Percentiles rank a stretch among this genome's conserved stretches.
Evolutionary conservation across 495 filamentous ascomycete species (phyloP).

Genomic region (Penicillium salamii): DNA sequence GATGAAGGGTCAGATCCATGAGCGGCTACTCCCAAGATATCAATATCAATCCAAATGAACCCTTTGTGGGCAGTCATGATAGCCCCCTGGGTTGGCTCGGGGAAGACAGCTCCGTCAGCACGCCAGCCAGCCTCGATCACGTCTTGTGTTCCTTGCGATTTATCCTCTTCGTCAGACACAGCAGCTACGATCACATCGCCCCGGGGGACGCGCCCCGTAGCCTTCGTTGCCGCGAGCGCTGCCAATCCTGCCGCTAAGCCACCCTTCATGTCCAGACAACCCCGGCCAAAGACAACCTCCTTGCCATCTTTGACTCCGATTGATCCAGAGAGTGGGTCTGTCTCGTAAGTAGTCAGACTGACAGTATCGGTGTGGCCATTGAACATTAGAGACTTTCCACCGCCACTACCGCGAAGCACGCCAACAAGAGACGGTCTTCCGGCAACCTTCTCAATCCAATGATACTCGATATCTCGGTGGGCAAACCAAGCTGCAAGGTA

Average conservation of each 20-base stretch:
- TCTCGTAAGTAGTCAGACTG: slow-evolving; percentile 40
- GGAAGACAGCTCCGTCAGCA: slow-evolving; percentile 43
- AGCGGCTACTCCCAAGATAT: slow-evolving; percentile 43
- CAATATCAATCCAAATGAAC: slow-evolving; percentile 46
- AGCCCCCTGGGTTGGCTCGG: slow-evolving; percentile 36
- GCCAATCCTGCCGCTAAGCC: slow-evolving; percentile 43
- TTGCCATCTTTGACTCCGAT: slow-evolving; percentile 31
- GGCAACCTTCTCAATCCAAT: slow-evolving; percentile 37
- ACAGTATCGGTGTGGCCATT: slow-evolving; percentile 52
- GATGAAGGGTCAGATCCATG: slow-evolving; percentile 42
- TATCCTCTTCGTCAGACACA: slow-evolving; percentile 49
- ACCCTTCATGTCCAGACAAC: slow-evolving; percentile 47
- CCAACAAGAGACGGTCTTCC: slow-evolving; percentile 48
- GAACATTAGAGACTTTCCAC: slow-evolving; percentile 46
- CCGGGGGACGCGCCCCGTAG: slow-evolving; percentile 17
- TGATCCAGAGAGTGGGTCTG: slow-evolving; percentile 37
- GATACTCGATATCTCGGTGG: slow-evolving; percentile 43
- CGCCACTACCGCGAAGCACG: slow-evolving; percentile 39
- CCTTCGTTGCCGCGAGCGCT: slow-evolving; percentile 29
- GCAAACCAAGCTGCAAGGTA: slow-evolving; percentile 45
- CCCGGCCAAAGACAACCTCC: slow-evolving; percentile 39
- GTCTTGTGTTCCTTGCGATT: slow-evolving; percentile 43
- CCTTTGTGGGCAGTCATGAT: slow-evolving; percentile 46
- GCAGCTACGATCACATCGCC: slow-evolving; percentile 48
- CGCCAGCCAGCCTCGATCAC: slow-evolving; percentile 46